Conservation (phyloP, 225 moss, liverwort and hornwort genomes). For the Polytrichum formosum region DNA sequence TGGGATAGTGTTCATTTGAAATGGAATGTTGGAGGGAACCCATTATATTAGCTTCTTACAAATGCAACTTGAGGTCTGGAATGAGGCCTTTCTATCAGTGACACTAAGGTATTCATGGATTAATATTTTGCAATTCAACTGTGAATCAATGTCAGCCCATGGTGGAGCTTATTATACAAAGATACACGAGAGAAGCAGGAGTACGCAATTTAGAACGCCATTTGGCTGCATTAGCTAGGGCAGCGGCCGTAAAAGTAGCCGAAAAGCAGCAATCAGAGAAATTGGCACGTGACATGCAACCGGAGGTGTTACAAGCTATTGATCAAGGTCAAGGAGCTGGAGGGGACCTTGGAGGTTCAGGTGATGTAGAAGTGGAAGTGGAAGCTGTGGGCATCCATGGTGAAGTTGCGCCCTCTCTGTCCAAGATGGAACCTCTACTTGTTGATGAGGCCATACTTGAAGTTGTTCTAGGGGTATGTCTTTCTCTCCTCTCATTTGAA, state of each 20-base stretch:
- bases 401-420: conserved; percentile 19
- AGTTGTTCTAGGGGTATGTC: conserved; percentile 36
- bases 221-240: conserved; percentile 44
- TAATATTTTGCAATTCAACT: not conserved
- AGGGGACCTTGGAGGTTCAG: conserved; percentile 24
- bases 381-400: conserved; percentile 28
- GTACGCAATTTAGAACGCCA: conserved; percentile 48
- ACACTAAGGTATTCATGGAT: not conserved
- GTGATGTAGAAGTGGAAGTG: conserved; percentile 40
- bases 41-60: too few species aligned
- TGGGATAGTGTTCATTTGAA: too few species aligned
- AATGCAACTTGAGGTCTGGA: too few species aligned
- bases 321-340: conserved; percentile 25
- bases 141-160: conserved; percentile 15
- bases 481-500: conserved; percentile 2
- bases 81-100: too few species aligned
- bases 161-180: conserved; percentile 41
- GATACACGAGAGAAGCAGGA: conserved; percentile 51
- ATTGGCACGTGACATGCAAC: conserved; percentile 17
- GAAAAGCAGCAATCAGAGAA: conserved; percentile 30
- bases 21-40: too few species aligned
- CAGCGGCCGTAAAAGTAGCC: conserved; percentile 46
- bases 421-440: conserved; percentile 25
- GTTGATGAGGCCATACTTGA: conserved; percentile 47
- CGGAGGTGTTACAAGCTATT: conserved; percentile 18